Base-by-base conservation (phyloP, 2,329 filamentous ascomycete species). In the Fonsecaea nubica region DNA sequence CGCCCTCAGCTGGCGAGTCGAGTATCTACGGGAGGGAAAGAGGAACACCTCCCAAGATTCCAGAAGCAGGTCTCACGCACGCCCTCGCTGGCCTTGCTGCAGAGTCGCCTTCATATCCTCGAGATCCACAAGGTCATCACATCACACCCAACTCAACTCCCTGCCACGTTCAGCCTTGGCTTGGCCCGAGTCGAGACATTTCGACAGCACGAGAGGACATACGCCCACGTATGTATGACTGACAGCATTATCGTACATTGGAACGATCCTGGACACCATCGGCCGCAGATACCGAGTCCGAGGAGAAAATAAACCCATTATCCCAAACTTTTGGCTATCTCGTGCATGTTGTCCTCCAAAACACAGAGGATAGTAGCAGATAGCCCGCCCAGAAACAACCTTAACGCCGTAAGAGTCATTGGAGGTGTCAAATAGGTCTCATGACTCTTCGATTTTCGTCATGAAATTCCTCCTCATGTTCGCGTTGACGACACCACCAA, bases 401-500 rank as follows among this genome's bases (percentile, higher is more conserved):
- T 7, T 50, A 3, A n/a, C 18, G 45, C 45, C 45, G 45, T 25
- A 6, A 25, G 10, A 50, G 40, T 42, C 40, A 42, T 42, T 42
- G 40, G 18, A 25, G 18, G 18, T 12, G 45, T 50, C 18, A 18
- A 59, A 59, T 13, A n/a, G 12, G 25, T 48, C 12, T 58, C 18
- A 42, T 15, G 8, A 42, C 3, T 50, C 38, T 53, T 72, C 71
- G 18, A 71, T 57, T 35, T 63, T 65, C 21, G 52, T 55, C 71
- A 74, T 74, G 58, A 72, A 53, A n/a, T 57, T 57, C 50, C 61
- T 65, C 56, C 72, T 62, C 61, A 72, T 74, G 56, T 77, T 76
- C 4, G 83, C 84, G 78, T 96, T 97, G 12, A 95, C 89, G 10
- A 96, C 92, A 0, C 92, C 92, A 0, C 93, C 93, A 6, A 96